Conservation (phyloP, 805 yeast genomes). For the Kluyveromyces nonfermentans region DNA sequence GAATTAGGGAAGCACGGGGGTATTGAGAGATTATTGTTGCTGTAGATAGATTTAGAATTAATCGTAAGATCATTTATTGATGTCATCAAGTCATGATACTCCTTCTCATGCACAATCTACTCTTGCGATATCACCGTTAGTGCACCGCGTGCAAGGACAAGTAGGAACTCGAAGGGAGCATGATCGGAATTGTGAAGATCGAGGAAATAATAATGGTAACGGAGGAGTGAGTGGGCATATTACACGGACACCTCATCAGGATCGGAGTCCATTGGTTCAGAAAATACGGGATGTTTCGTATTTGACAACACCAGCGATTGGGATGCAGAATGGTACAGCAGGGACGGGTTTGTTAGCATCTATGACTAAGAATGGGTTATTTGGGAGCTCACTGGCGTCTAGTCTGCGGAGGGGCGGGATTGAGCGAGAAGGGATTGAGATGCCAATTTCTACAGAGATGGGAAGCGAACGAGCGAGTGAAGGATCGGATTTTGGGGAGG, state of each 20-base stretch:
- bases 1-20: too few relatives aligned
- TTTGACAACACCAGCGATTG: conserved; percentile 30
- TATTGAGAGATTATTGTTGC: too few relatives aligned
- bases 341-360: conserved; percentile 15
- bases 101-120: conserved; percentile 65
- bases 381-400: conserved; percentile 24
- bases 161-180: background rate
- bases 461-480: conserved; percentile 6
- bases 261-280: conserved; percentile 10
- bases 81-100: conserved; percentile 20
- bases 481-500: conserved; percentile 20
- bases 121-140: conserved; percentile 56
- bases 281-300: conserved; percentile 18
- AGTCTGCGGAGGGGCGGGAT: conserved; percentile 23
- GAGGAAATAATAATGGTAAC: background rate
- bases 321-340: conserved; percentile 10
- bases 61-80: conserved; percentile 15
- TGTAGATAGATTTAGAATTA: too few relatives aligned
- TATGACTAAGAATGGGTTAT: conserved; percentile 19
- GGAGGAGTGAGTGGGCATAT: background rate
- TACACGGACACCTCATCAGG: conserved; percentile 10
- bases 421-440: conserved; percentile 11
- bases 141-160: conserved; percentile 9
- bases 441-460: background rate
- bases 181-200: background rate